Conservation (phyloP, 495 filamentous ascomycete species). For the Annulohypoxylon stygium region DNA sequence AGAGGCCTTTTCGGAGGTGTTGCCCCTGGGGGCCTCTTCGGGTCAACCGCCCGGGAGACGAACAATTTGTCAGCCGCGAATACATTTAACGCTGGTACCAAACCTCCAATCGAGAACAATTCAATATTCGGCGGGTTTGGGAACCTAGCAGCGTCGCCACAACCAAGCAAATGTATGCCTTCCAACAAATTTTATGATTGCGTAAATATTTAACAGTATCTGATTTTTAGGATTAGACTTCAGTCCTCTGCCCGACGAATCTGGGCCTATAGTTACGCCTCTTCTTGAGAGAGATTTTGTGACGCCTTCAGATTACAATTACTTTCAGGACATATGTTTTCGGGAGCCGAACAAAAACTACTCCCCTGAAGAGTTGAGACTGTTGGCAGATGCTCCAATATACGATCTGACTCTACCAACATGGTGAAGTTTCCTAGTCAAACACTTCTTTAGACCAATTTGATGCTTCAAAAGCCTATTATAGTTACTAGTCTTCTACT, state of each 20-base stretch:
- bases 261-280: neutral
- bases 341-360: neutral
- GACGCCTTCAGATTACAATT: neutral
- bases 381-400: neutral
- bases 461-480: too few relatives aligned
- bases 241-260: neutral
- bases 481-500: too few relatives aligned
- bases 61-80: neutral
- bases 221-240: neutral
- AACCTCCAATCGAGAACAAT: neutral
- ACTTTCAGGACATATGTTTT: slow-evolving; percentile 6
- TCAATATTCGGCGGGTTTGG: neutral
- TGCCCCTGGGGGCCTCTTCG: neutral
- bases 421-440: too few relatives aligned
- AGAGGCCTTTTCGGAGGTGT: too few relatives aligned
- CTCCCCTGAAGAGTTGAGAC: slow-evolving; percentile 21
- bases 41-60: neutral
- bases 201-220: neutral
- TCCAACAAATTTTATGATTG: neutral
- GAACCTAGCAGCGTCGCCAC: neutral
- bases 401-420: too few relatives aligned
- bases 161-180: slow-evolving; percentile 6
- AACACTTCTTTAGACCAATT: too few relatives aligned
- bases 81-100: neutral
- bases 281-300: neutral